Evolutionary conservation across 2,329 filamentous ascomycete genomes (phyloP).

Genomic region (Pseudogymnoascus sp.): DNA sequence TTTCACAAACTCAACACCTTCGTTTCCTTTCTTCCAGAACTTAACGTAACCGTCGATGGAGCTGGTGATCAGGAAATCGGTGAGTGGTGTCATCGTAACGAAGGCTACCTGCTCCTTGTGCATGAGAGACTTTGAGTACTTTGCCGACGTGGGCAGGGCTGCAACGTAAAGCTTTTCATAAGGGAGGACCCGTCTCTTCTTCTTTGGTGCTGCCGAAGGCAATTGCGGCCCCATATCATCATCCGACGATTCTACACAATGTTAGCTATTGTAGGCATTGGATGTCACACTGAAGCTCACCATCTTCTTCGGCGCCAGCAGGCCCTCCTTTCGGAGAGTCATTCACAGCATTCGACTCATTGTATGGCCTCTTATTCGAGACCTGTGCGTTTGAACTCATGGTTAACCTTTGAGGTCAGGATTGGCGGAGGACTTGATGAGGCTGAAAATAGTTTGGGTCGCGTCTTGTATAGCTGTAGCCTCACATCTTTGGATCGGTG

Average conservation of each 20-base stretch:
- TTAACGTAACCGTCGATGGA: constrained; percentile 95
- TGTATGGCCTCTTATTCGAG: constrained; percentile 4
- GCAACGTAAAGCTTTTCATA: constrained; percentile 94
- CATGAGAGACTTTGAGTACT: constrained; percentile 96
- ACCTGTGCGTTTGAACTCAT: neutral
- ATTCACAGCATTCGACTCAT: constrained; percentile 4
- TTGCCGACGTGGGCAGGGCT: constrained; percentile 68
- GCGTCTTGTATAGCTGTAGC: neutral
- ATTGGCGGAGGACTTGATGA: neutral
- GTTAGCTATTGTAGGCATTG: neutral
- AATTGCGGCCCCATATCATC: constrained; percentile 92
- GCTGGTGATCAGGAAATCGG: constrained; percentile 91
- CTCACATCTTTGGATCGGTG: neutral
- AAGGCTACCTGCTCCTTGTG: constrained; percentile 92
- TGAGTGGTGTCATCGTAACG: constrained; percentile 77
- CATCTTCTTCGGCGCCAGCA: neutral
- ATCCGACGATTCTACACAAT: constrained; percentile 51
- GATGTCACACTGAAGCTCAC: neutral
- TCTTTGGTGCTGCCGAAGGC: constrained; percentile 73
- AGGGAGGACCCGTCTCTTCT: constrained; percentile 81
- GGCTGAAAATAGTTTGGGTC: constrained; percentile 8
- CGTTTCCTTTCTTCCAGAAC: constrained; percentile 94
- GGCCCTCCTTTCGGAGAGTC: neutral
- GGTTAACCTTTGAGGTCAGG: neutral
- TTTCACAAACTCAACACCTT: constrained; percentile 94